Evolutionary conservation across 306 rosid species (phyloP).

Genomic region (Pterocarpus santalinus): DNA sequence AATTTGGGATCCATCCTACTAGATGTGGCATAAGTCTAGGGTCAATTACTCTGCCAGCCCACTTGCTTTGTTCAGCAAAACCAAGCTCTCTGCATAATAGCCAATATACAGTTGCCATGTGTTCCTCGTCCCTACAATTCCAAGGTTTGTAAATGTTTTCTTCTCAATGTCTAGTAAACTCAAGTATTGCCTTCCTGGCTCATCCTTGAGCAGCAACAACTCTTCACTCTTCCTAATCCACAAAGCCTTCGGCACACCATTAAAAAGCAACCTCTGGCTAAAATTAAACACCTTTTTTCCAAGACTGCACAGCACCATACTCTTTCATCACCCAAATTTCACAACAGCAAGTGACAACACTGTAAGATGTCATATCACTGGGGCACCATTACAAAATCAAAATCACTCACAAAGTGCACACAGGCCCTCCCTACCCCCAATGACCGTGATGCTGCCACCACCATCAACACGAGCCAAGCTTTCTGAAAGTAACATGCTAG

Average conservation of each 20-base stretch:
- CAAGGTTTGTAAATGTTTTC: no score
- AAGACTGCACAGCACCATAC: slow-evolving; percentile 44
- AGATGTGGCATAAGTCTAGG: background rate
- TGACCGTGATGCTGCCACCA: slow-evolving; percentile 5
- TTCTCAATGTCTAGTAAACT: background rate
- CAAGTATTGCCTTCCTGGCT: background rate
- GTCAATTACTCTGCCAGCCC: slow-evolving; percentile 14
- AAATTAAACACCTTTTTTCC: slow-evolving; percentile 37
- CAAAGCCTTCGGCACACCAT: background rate
- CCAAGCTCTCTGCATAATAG: slow-evolving; percentile 47
- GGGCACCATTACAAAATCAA: background rate
- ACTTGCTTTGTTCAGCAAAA: slow-evolving; percentile 34
- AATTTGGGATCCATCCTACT: background rate
- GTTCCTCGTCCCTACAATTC: no score
- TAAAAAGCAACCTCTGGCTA: background rate
- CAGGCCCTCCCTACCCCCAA: slow-evolving; percentile 28
- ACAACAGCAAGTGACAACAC: background rate
- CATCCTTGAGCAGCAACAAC: no score
- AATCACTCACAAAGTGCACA: background rate
- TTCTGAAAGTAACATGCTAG: slow-evolving; percentile 2
- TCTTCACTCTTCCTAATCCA: background rate
- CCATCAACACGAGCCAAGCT: background rate
- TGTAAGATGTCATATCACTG: no score
- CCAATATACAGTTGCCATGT: background rate
- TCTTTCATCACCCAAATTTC: slow-evolving; percentile 51